Evolutionary conservation across 495 filamentous ascomycete species (phyloP).

Genomic region (Terfezia boudieri): DNA sequence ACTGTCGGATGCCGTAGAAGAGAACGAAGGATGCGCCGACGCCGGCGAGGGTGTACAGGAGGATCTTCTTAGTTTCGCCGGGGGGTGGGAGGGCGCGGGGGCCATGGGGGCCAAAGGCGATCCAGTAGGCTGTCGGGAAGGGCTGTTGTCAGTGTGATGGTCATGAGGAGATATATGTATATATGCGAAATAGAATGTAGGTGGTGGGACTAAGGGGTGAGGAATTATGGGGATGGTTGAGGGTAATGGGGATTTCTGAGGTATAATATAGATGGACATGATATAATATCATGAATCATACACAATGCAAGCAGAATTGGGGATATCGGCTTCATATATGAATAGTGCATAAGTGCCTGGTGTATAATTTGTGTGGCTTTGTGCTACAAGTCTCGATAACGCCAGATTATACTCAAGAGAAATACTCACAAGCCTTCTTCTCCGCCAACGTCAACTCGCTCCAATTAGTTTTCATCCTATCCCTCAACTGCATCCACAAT

Average conservation of each 20-base stretch:
- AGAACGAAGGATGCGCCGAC: slow-evolving; percentile 35
- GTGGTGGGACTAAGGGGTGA: background rate
- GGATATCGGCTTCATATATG: background rate
- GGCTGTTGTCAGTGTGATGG: too few species aligned
- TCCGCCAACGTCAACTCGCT: slow-evolving; percentile 79
- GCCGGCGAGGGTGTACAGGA: slow-evolving; percentile 44
- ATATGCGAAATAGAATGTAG: background rate
- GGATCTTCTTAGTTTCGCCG: slow-evolving; percentile 55
- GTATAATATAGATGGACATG: background rate
- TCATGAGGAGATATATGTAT: too few species aligned
- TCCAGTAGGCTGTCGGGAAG: slow-evolving; percentile 64
- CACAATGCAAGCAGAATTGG: too few species aligned
- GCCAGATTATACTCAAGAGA: slow-evolving; percentile 1
- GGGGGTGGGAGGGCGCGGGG: slow-evolving; percentile 62
- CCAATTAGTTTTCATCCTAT: slow-evolving; percentile 97
- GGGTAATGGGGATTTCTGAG: background rate
- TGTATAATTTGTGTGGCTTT: background rate
- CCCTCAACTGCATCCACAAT: slow-evolving; percentile 89
- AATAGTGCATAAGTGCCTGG: background rate
- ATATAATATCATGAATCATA: background rate
- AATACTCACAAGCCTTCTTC: slow-evolving; percentile 89
- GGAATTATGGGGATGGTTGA: background rate
- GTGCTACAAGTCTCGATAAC: background rate
- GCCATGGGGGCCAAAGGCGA: slow-evolving; percentile 89
- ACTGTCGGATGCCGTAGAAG: slow-evolving; percentile 40